Base-by-base conservation (phyloP, 2,329 filamentous ascomycete genomes). In the Hypomyces perniciosus region DNA sequence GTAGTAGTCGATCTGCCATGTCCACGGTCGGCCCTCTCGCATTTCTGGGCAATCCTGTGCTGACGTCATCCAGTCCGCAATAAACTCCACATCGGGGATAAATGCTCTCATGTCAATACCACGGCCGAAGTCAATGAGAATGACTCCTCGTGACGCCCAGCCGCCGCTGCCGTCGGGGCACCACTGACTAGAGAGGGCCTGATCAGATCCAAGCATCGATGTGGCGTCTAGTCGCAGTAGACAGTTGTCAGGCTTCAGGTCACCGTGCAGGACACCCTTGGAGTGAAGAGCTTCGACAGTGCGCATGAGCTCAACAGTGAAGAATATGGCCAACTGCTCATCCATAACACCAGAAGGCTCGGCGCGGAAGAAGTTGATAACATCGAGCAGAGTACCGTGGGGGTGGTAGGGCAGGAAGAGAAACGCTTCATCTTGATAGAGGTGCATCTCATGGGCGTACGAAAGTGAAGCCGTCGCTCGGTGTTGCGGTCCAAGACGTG, bases 1-100 rank as follows among this genome's bases (percentile, higher is more conserved):
- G 67, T 95, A 89, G 62, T 97, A 95, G 72, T 99, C 93, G 58
- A 96, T 89, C 67, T 99, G 93, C 74, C 90, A 96, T 1, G 92
- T 97, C 93, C 93, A 99, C 1, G 91, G 90, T 1, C 92, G 80
- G 51, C 90, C 81, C 71, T 99, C 92, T 43, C 91, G 86, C 81
- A 97, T 96, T 75, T 99, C 93, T 13, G 88, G 86, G 68, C 93
- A 99, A 69, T 99, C 93, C 47, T 90, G 85, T 27, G 86, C 79
- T 12, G 81, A 82, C 0, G 89, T 90, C 68, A 93, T 88, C 93
- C 93, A 99, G 71, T 99, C 93, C 0, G 92, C 93, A 53, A 97
- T 83, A 74, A 99, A 99, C 43, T 70, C 68, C 8, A 92, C 89
- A 39, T 85, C 80, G 0, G 84, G 77, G 3, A 72, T 70, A 72